Base-by-base conservation (phyloP, 331 rosid species). In the Prunus yedoensis region DNA sequence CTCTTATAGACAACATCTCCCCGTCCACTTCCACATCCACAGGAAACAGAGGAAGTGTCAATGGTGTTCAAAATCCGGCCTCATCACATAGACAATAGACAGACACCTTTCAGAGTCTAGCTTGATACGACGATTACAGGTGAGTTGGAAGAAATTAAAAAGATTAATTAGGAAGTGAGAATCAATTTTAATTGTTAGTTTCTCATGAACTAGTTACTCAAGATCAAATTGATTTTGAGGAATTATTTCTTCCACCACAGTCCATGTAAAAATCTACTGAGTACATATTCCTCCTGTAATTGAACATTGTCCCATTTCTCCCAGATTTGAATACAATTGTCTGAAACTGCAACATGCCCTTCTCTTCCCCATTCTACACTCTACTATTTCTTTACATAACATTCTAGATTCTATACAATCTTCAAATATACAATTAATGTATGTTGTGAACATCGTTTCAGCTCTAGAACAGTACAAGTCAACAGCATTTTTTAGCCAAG, bases 101-200 rank as follows among this genome's bases (percentile, higher is more conserved):
- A 15, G 49, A 47, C 11, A 15, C 6, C 3, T 15, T 60, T 25
- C 66, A 28, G 66, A 60, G n/a, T 38, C 30, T 58, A 58, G 41
- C 10, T 27, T 9, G 66, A 25, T 6, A 8, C 1, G 12, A 15
- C 1, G 1, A 41, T 71, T 20, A 13, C 3, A 0, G 70, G 13
- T 35, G 43, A 61, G 45, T 35, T 18, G 50, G 57, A 32, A 58
- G 62, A 50, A 50, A 14, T 57, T 18, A 6, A 70, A 78, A 52
- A 41, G 49, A 35, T 35, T 57, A 57, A 57, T 46, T 73, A 32
- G 69, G 38, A 73, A 66, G 14, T 66, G 52, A 72, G 70, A 66
- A 73, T 18, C 62, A 8, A 46, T 28, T 54, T 46, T 18, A 20
- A 41, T 8, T 46, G 5, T 64, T 54, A 38, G 25, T 53, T 51